phyloP scores from a whole-genome alignment of 495 filamentous ascomycete genomes.

The Filosporella fistucella region DNA sequence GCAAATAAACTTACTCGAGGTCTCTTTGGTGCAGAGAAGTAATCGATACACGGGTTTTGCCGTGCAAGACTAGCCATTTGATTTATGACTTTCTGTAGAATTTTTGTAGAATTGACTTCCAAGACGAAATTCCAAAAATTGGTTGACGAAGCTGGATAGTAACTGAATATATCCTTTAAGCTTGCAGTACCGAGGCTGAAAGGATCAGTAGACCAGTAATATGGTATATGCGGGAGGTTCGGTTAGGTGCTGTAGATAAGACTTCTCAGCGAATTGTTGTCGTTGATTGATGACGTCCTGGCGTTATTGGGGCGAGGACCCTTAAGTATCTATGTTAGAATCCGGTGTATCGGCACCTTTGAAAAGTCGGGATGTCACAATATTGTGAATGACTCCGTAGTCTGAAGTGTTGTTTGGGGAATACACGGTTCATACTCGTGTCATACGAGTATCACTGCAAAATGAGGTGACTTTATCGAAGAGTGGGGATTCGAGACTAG shows the following conservation, averaged over 20 bases:
- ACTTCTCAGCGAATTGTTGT: slow-evolving; percentile 4
- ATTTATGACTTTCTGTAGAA: no score
- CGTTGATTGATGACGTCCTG: slow-evolving; percentile 11
- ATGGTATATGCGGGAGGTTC: no score
- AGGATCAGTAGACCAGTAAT: no score
- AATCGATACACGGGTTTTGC: slow-evolving; percentile 9
- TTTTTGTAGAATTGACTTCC: no score
- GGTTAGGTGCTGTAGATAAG: neutral
- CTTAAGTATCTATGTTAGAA: slow-evolving; percentile 6
- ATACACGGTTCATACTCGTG: slow-evolving; percentile 14
- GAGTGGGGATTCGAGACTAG: slow-evolving; percentile 5
- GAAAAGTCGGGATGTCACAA: slow-evolving; percentile 2
- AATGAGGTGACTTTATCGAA: slow-evolving; percentile 10
- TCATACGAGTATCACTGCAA: slow-evolving; percentile 9
- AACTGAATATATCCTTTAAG: slow-evolving; percentile 3
- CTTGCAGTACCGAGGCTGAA: slow-evolving; percentile 5
- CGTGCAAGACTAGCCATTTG: no score
- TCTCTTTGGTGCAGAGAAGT: slow-evolving; percentile 9
- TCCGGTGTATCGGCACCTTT: slow-evolving; percentile 1
- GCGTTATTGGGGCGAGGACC: slow-evolving; percentile 13
- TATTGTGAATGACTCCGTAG: slow-evolving; percentile 6
- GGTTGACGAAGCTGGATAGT: neutral
- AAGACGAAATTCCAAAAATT: no score
- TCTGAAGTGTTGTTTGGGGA: slow-evolving; percentile 9
- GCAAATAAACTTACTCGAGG: slow-evolving; percentile 14